Percentiles rank a stretch among this genome's conserved stretches.
Evolutionary conservation across 2,329 filamentous ascomycete genomes (phyloP).

Genomic region (Coccinonectria pachysandricola): DNA sequence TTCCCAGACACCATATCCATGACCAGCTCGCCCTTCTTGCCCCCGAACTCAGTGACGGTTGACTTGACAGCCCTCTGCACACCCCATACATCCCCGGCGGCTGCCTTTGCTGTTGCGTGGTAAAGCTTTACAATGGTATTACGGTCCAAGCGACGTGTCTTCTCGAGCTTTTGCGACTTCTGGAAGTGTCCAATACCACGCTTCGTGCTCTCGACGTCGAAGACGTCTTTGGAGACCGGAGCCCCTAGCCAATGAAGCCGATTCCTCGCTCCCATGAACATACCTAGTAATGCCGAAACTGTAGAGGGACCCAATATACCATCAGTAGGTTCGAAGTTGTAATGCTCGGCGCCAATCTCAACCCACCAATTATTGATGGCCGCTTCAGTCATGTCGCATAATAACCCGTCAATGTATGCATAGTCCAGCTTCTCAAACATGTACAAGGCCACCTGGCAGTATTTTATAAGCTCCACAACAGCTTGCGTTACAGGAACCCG

Average conservation of each 20-base stretch:
- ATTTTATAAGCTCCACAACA: slow-evolving; percentile 79
- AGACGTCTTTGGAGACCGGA: slow-evolving; percentile 81
- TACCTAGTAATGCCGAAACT: slow-evolving; percentile 75
- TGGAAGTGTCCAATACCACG: slow-evolving; percentile 82
- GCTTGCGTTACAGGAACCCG: slow-evolving; percentile 67
- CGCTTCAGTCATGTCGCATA: slow-evolving; percentile 87
- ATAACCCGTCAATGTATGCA: slow-evolving; percentile 80
- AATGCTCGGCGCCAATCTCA: slow-evolving; percentile 83
- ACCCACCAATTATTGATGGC: slow-evolving; percentile 95
- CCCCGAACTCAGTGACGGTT: slow-evolving; percentile 84
- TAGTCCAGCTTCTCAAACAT: slow-evolving; percentile 81
- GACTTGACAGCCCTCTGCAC: slow-evolving; percentile 93
- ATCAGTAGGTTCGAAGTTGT: slow-evolving; percentile 85
- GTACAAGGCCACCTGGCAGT: slow-evolving; percentile 81
- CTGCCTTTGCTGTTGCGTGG: slow-evolving; percentile 77
- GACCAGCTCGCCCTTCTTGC: slow-evolving; percentile 87
- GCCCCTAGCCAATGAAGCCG: slow-evolving; percentile 76
- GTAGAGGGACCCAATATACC: slow-evolving; percentile 88
- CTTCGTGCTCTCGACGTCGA: slow-evolving; percentile 75
- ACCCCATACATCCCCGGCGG: slow-evolving; percentile 79
- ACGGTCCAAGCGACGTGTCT: slow-evolving; percentile 70
- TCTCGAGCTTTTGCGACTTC: slow-evolving; percentile 72
- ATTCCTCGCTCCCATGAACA: slow-evolving; percentile 83
- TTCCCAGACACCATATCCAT: slow-evolving; percentile 86
- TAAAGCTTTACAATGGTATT: slow-evolving; percentile 75